Evolutionary conservation across 345 rosid genomes (phyloP).

Genomic region (Aethionema arabicum): DNA sequence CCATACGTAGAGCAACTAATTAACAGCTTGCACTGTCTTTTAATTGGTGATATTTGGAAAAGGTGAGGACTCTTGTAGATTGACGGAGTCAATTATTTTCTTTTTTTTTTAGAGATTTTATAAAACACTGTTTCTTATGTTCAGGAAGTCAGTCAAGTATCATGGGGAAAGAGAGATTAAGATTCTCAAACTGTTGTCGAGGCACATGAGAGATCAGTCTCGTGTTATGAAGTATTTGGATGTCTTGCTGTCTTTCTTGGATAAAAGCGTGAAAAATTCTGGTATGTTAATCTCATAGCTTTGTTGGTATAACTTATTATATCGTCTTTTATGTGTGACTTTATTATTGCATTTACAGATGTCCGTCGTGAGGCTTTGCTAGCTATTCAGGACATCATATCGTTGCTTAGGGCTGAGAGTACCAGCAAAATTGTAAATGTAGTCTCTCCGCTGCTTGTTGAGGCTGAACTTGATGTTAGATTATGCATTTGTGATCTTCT

Average conservation of each 20-base stretch:
- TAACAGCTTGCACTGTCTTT: slow-evolving; percentile 64
- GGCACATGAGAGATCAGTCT: slow-evolving; percentile 52
- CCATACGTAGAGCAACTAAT: slow-evolving; percentile 60
- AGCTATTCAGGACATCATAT: slow-evolving; percentile 56
- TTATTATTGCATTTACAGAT: slow-evolving; percentile 46
- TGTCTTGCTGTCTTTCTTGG: slow-evolving; percentile 62
- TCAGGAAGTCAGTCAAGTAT: slow-evolving; percentile 69
- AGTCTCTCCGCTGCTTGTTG: slow-evolving; percentile 67
- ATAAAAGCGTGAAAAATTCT: slow-evolving; percentile 48
- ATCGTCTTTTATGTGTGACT: slow-evolving; percentile 27
- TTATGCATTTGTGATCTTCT: slow-evolving; percentile 70
- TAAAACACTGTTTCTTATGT: slow-evolving; percentile 16
- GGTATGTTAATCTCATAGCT: slow-evolving; percentile 48
- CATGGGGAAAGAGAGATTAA: slow-evolving; percentile 57
- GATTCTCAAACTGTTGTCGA: slow-evolving; percentile 68
- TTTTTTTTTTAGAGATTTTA: slow-evolving; percentile 19
- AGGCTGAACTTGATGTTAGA: slow-evolving; percentile 57
- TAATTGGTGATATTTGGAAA: slow-evolving; percentile 53
- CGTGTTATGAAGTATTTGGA: slow-evolving; percentile 61
- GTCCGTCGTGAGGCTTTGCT: slow-evolving; percentile 52
- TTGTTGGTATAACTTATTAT: slow-evolving; percentile 5
- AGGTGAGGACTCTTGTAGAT: slow-evolving; percentile 50
- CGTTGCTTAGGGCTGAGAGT: slow-evolving; percentile 48
- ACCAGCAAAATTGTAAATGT: slow-evolving; percentile 48
- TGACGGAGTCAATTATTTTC: slow-evolving; percentile 7